These are phyloP conservation scores for Vigna mungo DNA, from an alignment of 306 rosid genomes.

Conservation along the genomic window DNA sequence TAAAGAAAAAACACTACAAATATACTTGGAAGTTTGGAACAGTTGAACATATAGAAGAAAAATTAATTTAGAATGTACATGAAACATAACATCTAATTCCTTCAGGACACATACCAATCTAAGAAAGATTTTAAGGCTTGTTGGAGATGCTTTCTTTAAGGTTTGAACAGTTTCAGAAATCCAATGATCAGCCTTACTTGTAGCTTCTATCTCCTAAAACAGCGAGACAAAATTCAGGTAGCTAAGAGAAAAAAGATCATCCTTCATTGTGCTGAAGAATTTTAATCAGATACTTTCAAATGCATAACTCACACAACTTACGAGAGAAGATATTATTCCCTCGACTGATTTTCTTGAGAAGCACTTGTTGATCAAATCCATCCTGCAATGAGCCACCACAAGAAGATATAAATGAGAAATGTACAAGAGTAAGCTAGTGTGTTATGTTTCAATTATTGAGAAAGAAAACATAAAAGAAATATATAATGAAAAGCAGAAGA, in stretches of 20 bases:
- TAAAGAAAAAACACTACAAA: neutral
- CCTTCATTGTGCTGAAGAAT: conserved; percentile 22
- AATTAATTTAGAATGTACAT: neutral
- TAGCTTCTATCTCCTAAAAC: conserved; percentile 70
- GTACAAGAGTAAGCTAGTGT: neutral
- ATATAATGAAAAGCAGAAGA: neutral
- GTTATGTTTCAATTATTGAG: conserved; percentile 7
- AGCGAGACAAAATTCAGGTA: conserved; percentile 41
- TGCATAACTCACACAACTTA: conserved; percentile 53
- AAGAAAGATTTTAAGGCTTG: conserved; percentile 78
- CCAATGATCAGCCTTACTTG: conserved; percentile 62
- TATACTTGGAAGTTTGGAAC: neutral
- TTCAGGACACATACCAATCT: conserved; percentile 67
- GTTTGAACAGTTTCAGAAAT: conserved; percentile 66
- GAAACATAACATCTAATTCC: conserved; percentile 18
- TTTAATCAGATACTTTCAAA: conserved; percentile 1
- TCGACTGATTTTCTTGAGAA: conserved; percentile 80
- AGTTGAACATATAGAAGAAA: neutral
- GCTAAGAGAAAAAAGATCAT: conserved; percentile 24
- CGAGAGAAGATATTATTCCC: conserved; percentile 79
- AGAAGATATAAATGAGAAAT: conserved; percentile 32
- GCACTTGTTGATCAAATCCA: conserved; percentile 76
- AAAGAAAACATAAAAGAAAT: neutral
- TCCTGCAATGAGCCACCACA: conserved; percentile 56
- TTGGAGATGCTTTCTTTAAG: conserved; percentile 83